phyloP scores from a whole-genome alignment of 2,329 filamentous ascomycete genomes.

The Proliferodiscus dingleyae region DNA sequence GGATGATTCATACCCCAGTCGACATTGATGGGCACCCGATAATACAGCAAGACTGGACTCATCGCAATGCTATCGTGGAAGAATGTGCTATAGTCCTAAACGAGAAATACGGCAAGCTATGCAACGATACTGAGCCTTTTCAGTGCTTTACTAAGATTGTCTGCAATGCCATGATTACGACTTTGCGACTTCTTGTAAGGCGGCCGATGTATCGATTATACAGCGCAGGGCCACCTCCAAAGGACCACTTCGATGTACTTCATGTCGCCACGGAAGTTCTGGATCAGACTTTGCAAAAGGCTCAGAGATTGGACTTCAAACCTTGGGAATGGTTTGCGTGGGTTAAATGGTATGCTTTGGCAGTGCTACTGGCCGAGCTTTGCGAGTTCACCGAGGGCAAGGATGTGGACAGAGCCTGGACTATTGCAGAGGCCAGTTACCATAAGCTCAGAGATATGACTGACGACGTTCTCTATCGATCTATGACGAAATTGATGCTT shows the following conservation, averaged over 20 bases:
- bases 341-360: conserved; percentile 7
- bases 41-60: not conserved
- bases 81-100: conserved; percentile 3
- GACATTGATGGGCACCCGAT: conserved; percentile 1
- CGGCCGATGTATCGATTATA: conserved; percentile 2
- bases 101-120: not conserved
- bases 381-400: conserved; percentile 1
- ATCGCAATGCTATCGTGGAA: not conserved
- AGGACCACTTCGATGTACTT: conserved; percentile 3
- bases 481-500: conserved; percentile 1
- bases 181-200: not conserved
- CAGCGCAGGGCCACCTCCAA: not conserved
- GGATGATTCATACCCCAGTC: conserved; percentile 1
- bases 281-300: not conserved
- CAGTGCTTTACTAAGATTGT: not conserved
- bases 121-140: not conserved
- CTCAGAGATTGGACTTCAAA: not conserved
- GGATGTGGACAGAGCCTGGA: conserved; percentile 3
- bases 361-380: conserved; percentile 4
- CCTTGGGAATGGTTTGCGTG: conserved; percentile 5
- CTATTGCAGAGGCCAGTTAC: conserved; percentile 1
- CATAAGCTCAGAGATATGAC: not conserved
- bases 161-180: conserved; percentile 1
- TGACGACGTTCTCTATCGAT: not conserved
- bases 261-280: conserved; percentile 1